Percentiles rank a stretch among this genome's conserved stretches.
Conservation (phyloP, 2,329 filamentous ascomycete genomes). For the Fusarium paranaense region DNA sequence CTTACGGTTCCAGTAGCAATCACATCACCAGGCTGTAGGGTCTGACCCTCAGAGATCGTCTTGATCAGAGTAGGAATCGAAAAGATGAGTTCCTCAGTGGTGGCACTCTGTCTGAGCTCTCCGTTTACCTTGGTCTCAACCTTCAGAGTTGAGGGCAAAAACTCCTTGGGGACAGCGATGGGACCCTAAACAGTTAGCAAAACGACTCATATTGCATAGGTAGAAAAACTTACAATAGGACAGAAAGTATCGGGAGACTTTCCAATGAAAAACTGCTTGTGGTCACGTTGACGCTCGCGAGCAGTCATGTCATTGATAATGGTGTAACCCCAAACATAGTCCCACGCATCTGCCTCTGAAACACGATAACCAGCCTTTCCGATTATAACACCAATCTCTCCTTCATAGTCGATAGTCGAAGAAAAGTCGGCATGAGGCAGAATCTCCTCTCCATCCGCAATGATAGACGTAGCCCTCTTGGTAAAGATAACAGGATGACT, state of each 20-base stretch:
- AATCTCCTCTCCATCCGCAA: constrained; percentile 60
- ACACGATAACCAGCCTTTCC: constrained; percentile 61
- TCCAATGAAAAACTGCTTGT: constrained; percentile 71
- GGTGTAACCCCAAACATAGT: constrained; percentile 67
- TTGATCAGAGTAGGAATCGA: constrained; percentile 55
- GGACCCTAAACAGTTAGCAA: constrained; percentile 53
- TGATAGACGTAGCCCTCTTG: constrained; percentile 64
- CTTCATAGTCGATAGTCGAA: constrained; percentile 64
- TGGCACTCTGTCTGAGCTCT: constrained; percentile 58
- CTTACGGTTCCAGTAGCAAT: constrained; percentile 57
- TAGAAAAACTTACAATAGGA: constrained; percentile 56
- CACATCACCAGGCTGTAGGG: constrained; percentile 58
- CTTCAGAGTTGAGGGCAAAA: constrained; percentile 55
- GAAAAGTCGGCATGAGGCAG: constrained; percentile 60
- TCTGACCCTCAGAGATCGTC: constrained; percentile 56
- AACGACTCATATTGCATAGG: too few relatives aligned
- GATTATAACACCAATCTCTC: constrained; percentile 68
- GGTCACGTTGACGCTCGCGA: constrained; percentile 63
- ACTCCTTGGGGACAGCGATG: constrained; percentile 59
- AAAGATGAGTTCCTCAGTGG: constrained; percentile 60
- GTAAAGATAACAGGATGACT: constrained; percentile 68
- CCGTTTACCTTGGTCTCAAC: constrained; percentile 60
- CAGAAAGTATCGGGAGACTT: constrained; percentile 68
- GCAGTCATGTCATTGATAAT: constrained; percentile 67
- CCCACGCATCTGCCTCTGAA: constrained; percentile 56